Percentiles rank a stretch among this genome's conserved stretches.
Conservation (phyloP, 352 stramenopile species). For the Phytopythium chamaehyphon region DNA sequence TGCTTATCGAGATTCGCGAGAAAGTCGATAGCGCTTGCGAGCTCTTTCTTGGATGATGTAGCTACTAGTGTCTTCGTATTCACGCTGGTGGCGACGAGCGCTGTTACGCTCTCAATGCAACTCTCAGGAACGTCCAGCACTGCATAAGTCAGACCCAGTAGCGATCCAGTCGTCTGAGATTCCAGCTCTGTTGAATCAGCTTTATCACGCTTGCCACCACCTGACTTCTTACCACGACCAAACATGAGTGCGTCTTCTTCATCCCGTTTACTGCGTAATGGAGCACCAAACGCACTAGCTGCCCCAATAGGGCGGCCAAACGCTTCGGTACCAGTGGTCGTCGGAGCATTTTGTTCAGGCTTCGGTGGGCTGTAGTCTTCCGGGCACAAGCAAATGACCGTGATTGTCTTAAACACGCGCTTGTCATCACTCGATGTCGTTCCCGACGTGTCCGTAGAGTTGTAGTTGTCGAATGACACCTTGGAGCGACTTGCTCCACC, state of each 20-base stretch:
- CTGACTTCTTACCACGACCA: constrained; percentile 21
- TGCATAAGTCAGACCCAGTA: constrained; percentile 65
- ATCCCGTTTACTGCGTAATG: constrained; percentile 52
- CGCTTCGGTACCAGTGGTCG: not conserved
- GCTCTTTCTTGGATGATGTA: constrained; percentile 65
- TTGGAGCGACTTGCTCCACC: constrained; percentile 30
- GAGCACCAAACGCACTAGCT: constrained; percentile 16
- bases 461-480: constrained; percentile 38
- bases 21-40: constrained; percentile 63
- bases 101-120: constrained; percentile 68
- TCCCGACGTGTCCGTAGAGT: constrained; percentile 5
- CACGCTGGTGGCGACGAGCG: constrained; percentile 26
- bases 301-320: not conserved
- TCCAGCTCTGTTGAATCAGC: constrained; percentile 41
- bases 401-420: constrained; percentile 72
- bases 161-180: constrained; percentile 43
- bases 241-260: constrained; percentile 46
- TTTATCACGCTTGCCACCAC: constrained; percentile 16
- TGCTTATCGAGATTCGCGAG: constrained; percentile 79
- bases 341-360: constrained; percentile 6
- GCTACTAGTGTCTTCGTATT: constrained; percentile 65
- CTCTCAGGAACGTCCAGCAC: constrained; percentile 77
- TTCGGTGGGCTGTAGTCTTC: constrained; percentile 60
- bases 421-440: constrained; percentile 6
- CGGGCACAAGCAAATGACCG: constrained; percentile 61